A percentile compares a stretch with the other conserved stretches of the same genome.
Evolutionary conservation across 1,284 basidiomycete genomes (phyloP).

Genomic region (Heterobasidion occidentale): DNA sequence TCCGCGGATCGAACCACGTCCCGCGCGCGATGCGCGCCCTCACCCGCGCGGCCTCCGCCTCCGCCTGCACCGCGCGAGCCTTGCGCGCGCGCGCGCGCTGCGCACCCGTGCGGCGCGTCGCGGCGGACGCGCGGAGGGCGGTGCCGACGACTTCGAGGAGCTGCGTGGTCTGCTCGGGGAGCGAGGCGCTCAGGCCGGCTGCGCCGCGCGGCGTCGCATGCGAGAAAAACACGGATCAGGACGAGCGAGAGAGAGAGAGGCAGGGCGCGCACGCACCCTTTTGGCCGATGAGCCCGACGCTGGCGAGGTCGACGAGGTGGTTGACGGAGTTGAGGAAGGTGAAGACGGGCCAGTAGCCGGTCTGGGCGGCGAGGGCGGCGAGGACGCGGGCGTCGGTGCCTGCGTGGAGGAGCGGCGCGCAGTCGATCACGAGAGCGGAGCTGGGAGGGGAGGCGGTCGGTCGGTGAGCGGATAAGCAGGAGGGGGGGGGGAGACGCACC

Average conservation of each 20-base stretch:
- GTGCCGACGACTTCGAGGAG: constrained; percentile 77
- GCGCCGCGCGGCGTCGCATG: neutral
- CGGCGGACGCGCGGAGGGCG: constrained; percentile 63
- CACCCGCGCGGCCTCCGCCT: constrained; percentile 16
- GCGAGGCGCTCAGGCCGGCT: constrained; percentile 82
- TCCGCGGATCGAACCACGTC: constrained; percentile 72
- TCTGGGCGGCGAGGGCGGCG: constrained; percentile 66
- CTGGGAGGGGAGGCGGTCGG: constrained; percentile 26
- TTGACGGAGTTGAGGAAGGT: constrained; percentile 83
- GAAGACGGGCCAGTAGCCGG: constrained; percentile 89
- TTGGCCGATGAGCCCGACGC: constrained; percentile 89
- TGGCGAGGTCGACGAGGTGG: constrained; percentile 87
- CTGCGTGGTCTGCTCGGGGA: constrained; percentile 82
- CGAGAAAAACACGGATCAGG: neutral
- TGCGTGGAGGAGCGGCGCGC: constrained; percentile 66
- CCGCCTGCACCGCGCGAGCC: constrained; percentile 12
- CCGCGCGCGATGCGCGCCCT: constrained; percentile 42
- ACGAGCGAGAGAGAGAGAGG: neutral
- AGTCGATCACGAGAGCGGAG: constrained; percentile 74
- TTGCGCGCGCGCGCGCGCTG: constrained; percentile 38
- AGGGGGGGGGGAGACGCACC: constrained; percentile 30
- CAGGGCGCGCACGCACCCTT: constrained; percentile 62
- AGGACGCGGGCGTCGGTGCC: constrained; percentile 71
- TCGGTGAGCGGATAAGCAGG: neutral
- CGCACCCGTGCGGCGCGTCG: constrained; percentile 4